phyloP scores from a whole-genome alignment of 108 stramenopile genomes.

The Fragilariopsis cylindrus region DNA sequence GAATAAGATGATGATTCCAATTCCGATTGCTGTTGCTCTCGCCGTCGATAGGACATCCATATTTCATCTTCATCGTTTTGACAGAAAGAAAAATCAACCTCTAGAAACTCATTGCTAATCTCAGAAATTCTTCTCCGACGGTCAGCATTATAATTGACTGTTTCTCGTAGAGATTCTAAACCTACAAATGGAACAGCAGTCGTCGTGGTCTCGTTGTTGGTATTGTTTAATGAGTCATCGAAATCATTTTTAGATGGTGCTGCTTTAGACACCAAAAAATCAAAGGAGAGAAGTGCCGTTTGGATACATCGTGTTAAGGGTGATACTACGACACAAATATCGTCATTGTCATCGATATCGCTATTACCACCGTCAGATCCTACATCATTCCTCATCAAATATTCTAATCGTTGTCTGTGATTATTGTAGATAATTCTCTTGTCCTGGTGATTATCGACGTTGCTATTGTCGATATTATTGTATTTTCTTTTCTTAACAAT shows the following conservation, averaged over 20 bases:
- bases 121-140: conserved; percentile 52
- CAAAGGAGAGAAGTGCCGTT: conserved; percentile 51
- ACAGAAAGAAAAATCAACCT: conserved; percentile 30
- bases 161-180: conserved; percentile 65
- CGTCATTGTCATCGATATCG: conserved; percentile 12
- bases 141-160: conserved; percentile 72
- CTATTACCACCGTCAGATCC: background rate
- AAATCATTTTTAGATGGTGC: background rate
- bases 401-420: background rate
- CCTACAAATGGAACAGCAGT: conserved; percentile 37
- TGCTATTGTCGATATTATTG: conserved; percentile 11
- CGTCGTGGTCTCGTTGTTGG: background rate
- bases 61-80: background rate
- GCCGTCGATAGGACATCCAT: background rate
- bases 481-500: background rate
- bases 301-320: conserved; percentile 69
- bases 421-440: background rate
- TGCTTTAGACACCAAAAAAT: conserved; percentile 4
- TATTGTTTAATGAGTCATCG: background rate
- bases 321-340: conserved; percentile 50
- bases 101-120: conserved; percentile 42
- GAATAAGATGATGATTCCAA: background rate
- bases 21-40: background rate
- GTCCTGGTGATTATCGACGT: background rate
- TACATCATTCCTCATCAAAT: conserved; percentile 14